Conservation (phyloP, 306 rosid genomes). For the Quercus suber region DNA sequence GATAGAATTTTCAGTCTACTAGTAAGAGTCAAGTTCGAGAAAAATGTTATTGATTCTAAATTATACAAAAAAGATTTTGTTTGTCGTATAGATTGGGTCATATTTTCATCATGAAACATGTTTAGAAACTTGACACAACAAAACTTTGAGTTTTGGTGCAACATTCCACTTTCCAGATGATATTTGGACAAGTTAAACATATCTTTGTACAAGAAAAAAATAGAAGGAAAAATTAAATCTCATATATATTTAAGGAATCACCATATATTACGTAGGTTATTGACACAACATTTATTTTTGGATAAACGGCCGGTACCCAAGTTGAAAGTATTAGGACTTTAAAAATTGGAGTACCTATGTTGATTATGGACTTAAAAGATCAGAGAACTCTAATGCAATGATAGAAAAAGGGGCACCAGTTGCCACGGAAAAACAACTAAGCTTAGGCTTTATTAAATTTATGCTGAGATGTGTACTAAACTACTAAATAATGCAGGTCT, state of each 20-base stretch:
- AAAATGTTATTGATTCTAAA: not conserved
- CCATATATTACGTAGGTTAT: not conserved
- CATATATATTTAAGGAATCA: not conserved
- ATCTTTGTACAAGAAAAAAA: not conserved
- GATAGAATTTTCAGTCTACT: not conserved
- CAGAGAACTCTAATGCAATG: not conserved
- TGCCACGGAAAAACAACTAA: not conserved
- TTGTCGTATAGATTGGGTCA: not conserved
- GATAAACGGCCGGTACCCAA: no score
- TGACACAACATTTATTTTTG: not conserved
- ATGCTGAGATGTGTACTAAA: no score
- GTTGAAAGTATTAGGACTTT: no score
- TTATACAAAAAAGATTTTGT: not conserved
- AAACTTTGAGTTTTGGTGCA: not conserved
- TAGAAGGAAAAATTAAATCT: not conserved
- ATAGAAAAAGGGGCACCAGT: not conserved
- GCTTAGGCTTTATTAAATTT: not conserved
- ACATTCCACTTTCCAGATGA: not conserved
- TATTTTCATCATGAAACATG: not conserved
- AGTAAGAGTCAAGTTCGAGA: not conserved
- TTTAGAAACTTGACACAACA: not conserved
- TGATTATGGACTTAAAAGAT: not conserved
- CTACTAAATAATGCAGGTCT: conserved; percentile 11
- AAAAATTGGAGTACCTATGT: no score
- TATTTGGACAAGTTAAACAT: not conserved